Conservation (phyloP, 306 rosid species). For the Dryas alaskensis region DNA sequence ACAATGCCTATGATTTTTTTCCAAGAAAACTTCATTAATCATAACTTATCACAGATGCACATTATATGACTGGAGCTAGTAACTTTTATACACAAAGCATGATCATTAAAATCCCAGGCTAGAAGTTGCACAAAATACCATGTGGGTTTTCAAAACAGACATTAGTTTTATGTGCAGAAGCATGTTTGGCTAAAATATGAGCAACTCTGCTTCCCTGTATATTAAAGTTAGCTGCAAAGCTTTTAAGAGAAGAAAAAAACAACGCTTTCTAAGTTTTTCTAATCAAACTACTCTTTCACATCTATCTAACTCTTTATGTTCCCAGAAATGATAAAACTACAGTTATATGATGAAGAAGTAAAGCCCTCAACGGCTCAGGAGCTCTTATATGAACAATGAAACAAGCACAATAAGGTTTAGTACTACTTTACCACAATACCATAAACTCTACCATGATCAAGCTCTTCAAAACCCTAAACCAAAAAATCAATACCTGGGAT, state of each 20-base stretch:
- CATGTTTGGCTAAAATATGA: neutral
- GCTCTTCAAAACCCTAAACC: neutral
- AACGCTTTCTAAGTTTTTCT: neutral
- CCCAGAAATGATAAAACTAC: neutral
- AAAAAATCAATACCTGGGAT: neutral
- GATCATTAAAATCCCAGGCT: neutral
- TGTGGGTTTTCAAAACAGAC: neutral
- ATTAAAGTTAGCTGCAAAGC: neutral
- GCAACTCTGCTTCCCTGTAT: neutral
- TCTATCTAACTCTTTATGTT: neutral
- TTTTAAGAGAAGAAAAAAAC: neutral
- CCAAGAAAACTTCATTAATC: neutral
- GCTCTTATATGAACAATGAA: neutral
- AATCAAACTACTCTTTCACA: neutral
- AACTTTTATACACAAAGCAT: neutral
- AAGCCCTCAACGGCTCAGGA: neutral
- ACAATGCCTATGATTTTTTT: neutral
- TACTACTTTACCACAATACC: neutral
- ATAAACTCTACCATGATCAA: neutral
- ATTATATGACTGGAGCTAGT: neutral
- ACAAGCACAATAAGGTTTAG: neutral
- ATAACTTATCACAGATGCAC: neutral
- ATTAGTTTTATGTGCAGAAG: neutral
- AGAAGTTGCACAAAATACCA: neutral
- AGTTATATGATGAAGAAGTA: too few species aligned